Conservation (phyloP, 495 filamentous ascomycete species). For the Aspergillus sclerotiicarbonarius region DNA sequence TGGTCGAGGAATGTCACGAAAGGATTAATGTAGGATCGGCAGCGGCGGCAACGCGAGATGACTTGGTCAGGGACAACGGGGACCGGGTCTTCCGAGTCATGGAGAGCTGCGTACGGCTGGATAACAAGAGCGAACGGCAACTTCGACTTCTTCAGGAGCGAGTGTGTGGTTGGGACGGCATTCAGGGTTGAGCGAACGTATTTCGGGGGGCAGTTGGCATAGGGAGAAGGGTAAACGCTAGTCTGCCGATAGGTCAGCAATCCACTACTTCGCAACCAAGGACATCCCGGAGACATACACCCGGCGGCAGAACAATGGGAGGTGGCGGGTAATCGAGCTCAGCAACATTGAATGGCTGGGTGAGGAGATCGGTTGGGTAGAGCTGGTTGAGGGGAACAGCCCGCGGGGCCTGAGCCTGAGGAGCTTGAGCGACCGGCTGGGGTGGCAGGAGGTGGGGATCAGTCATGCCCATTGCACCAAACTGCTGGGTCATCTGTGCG, state of each 20-base stretch:
- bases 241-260: slow-evolving; percentile 55
- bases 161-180: slow-evolving; percentile 85
- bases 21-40: slow-evolving; percentile 95
- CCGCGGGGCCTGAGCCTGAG: slow-evolving; percentile 52
- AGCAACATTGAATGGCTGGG: slow-evolving; percentile 87
- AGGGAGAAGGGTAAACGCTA: slow-evolving; percentile 86
- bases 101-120: slow-evolving; percentile 89
- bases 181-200: slow-evolving; percentile 95
- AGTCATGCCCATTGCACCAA: slow-evolving; percentile 76
- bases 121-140: slow-evolving; percentile 94
- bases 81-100: slow-evolving; percentile 86
- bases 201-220: slow-evolving; percentile 90
- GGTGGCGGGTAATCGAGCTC: slow-evolving; percentile 92
- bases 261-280: background rate
- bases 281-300: slow-evolving; percentile 58
- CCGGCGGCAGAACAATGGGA: slow-evolving; percentile 84
- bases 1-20: slow-evolving; percentile 96
- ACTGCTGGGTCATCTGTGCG: slow-evolving; percentile 74
- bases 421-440: slow-evolving; percentile 48
- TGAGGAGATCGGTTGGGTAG: slow-evolving; percentile 85
- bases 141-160: slow-evolving; percentile 91
- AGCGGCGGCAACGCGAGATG: slow-evolving; percentile 92
- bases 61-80: slow-evolving; percentile 95
- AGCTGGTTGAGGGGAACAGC: slow-evolving; percentile 76
- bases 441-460: slow-evolving; percentile 56